Base-by-base conservation (phyloP, 805 yeast species). In the Scheffersomyces coipomensis region DNA sequence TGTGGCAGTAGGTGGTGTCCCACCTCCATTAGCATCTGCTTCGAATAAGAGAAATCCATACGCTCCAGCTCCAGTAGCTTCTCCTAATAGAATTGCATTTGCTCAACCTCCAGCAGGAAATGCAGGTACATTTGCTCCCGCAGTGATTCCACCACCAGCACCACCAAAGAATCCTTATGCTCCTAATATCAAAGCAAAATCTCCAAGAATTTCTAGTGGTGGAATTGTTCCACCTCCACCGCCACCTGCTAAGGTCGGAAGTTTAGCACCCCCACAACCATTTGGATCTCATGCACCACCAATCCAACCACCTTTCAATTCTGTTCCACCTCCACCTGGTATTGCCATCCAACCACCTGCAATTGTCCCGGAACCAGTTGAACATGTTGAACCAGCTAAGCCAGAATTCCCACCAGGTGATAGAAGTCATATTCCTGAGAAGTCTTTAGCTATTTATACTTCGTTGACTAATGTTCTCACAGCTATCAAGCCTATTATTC, bases 401-500 rank as follows among this genome's bases (percentile, higher is more conserved):
- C 47, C 55, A 5, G 62, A 53, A 37, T 60, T 68, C 51, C 85
- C 90, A 31, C 51, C 74, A 3, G 89, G 89, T 19, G 90, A 83
- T 57, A 75, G 88, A 49, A 58, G 75, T 2, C 89, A 81, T 48
- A 81, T 86, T 44, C 78, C 89, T 2, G 76, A 68, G 11, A 72
- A 68, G 8, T 74, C 82, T 7, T 53, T 63, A 50, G 81, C 83
- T 13, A 78, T 93, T 33, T 79, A 67, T 51, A 70, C 75, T n/a
- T 68, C 68, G 10, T 73, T 93, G 39, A 66, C 69, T 11, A 56
- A 63, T 4, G 80, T 79, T 48, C 60, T 88, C 49, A 76, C 69
- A 19, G 71, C 78, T 22, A 81, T 88, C 13, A 76, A 81, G 50
- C 91, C 95, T 13, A 68, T 72, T 33, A 76, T 88, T 31, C 96